Percentiles rank a stretch among this genome's conserved stretches.
These are phyloP conservation scores for Nitzschia palea DNA, from an alignment of 108 stramenopile species.

Conservation along the genomic window DNA sequence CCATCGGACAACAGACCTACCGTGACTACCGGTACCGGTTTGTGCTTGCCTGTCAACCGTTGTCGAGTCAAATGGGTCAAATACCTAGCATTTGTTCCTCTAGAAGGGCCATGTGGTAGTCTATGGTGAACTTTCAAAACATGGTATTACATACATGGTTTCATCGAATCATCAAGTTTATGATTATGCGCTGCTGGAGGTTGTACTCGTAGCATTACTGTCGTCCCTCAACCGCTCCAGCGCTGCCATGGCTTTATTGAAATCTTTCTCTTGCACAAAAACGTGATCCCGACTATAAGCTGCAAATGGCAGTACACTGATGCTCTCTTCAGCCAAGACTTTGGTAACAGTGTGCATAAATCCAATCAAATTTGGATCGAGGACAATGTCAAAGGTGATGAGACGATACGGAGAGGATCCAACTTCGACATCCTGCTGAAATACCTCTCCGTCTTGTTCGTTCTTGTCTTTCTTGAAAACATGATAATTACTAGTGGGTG, in stretches of 20 bases:
- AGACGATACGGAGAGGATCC: slow-evolving; percentile 14
- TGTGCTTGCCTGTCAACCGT: too few relatives aligned
- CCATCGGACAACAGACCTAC: too few relatives aligned
- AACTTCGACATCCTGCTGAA: background rate
- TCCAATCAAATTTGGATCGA: slow-evolving; percentile 24
- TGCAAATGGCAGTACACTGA: slow-evolving; percentile 25
- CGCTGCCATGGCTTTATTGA: slow-evolving; percentile 4
- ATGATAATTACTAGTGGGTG: background rate
- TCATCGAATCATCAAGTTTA: too few relatives aligned
- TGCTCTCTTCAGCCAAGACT: slow-evolving; percentile 17
- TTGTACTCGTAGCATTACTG: too few relatives aligned
- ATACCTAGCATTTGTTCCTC: too few relatives aligned
- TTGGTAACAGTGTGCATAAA: slow-evolving; percentile 22
- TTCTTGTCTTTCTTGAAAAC: background rate
- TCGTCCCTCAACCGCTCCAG: slow-evolving; percentile 5
- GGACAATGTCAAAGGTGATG: slow-evolving; percentile 31
- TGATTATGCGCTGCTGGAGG: too few relatives aligned
- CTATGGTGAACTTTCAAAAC: too few relatives aligned
- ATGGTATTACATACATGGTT: too few relatives aligned
- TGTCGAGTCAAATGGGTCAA: too few relatives aligned
- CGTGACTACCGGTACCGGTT: too few relatives aligned
- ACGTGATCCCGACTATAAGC: slow-evolving; percentile 31
- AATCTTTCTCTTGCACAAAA: slow-evolving; percentile 22
- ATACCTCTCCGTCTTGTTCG: background rate
- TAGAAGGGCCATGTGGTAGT: too few relatives aligned